Percentiles rank a stretch among this genome's conserved stretches.
Conservation (phyloP, 192 early-diverging fungal genomes). For the Backusella sp. region DNA sequence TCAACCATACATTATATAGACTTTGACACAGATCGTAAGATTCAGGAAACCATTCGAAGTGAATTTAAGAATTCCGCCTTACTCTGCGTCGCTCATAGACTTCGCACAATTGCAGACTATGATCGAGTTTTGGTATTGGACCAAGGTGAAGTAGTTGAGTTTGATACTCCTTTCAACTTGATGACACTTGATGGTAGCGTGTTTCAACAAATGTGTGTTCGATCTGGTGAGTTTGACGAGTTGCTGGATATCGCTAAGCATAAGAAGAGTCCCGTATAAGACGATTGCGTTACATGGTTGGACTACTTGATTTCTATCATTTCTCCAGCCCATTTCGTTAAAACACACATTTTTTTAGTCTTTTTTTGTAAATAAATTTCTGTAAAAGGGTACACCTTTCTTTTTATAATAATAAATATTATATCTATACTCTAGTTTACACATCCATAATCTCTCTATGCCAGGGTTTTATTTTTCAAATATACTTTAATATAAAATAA, state of each 20-base stretch:
- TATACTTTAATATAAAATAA: no score
- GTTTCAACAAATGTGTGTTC: slow-evolving; percentile 79
- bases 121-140: slow-evolving; percentile 83
- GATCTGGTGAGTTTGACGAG: slow-evolving; percentile 75
- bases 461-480: not conserved
- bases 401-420: not conserved
- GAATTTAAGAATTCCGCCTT: slow-evolving; percentile 75
- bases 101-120: slow-evolving; percentile 82
- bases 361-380: not conserved
- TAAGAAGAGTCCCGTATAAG: not conserved
- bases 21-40: slow-evolving; percentile 78
- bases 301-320: not conserved
- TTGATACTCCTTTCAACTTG: slow-evolving; percentile 72
- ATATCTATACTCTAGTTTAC: not conserved
- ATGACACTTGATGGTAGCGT: slow-evolving; percentile 57
- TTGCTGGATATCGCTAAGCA: slow-evolving; percentile 63
- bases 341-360: not conserved
- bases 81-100: slow-evolving; percentile 87
- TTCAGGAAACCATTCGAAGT: slow-evolving; percentile 78
- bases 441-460: not conserved
- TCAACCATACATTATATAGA: slow-evolving; percentile 26
- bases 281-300: not conserved
- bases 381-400: not conserved
- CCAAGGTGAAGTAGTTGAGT: slow-evolving; percentile 74
- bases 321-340: not conserved